Evolutionary conservation across 345 rosid genomes (phyloP), one percentile per base, ranked within the genome.

Genomic region (Dipteronia sinensis): DNA sequence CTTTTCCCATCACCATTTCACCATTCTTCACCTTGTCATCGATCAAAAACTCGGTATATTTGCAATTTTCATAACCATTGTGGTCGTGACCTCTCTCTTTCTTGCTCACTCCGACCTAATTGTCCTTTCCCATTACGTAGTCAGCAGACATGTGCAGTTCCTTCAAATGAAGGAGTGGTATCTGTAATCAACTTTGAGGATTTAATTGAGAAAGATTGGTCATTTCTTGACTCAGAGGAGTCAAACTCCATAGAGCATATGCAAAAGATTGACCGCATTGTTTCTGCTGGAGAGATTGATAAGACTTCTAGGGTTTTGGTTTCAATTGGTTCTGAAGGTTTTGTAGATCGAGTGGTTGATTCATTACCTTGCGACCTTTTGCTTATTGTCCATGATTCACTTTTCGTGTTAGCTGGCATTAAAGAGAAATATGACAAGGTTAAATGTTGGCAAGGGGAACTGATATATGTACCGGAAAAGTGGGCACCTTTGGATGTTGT

Each of bases 391-490:
- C 99, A 95, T 72, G 98, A 95, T 70, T 95, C 98, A 8, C 90
- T 95, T 42, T 89, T 95, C n/a, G 67, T 83, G 42, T 84, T 95
- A 55, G 98, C 97, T 46, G 79, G 85, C 76, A 79, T 92, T 38
- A 95, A 92, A 82, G 99, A 92, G 65, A 93, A 89, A 64, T 85
- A 95, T 73, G 98, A 93, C 72, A 73, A 87, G 53, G 89, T 92
- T 59, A 93, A 92, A 82, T 95, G 99, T 85, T 95, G 99, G 99
- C 99, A 93, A 85, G 98, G 99, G 25, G 98, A 95, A 49, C 72
- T 95, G 72, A 87, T 86, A 25, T 84, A 88, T 81, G 89, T 89
- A 64, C 98, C 99, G 0, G 90, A 91, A 56, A 91, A 92, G 83
- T 95, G 99, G 98, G 86, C 86, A 47, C 94, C 99, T 0, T 83